Base-by-base conservation (phyloP, 1,284 basidiomycete genomes). In the Cutaneotrichosporon sp. region DNA sequence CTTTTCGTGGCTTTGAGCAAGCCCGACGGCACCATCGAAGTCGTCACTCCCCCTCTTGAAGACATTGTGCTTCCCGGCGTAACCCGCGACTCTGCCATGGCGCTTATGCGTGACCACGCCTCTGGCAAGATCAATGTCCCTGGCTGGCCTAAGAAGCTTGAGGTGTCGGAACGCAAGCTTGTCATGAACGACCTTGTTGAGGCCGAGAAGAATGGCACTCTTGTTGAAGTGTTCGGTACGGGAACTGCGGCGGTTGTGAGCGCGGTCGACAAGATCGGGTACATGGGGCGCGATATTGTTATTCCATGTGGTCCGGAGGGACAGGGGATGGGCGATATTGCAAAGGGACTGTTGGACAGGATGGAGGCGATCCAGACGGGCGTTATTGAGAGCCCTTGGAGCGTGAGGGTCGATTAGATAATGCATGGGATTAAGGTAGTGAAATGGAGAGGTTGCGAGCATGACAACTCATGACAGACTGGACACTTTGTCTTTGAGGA, bases 11-110 rank as follows among this genome's bases (percentile, higher is more conserved):
- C 89, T 0, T 87, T 98, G 79, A 87, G 87, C 76, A 85, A 85
- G 32, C 83, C 86, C 11, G 86, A 93, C 71, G 92, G 91, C 47
- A 82, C 82, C 13, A 81, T 84, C 59, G 92, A 96, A 79, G 87
- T 97, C 65, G 88, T 92, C 57, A 96, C 94, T 0, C 94, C 96
- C 11, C 92, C 95, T 5, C 85, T 98, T 49, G 91, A 92, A 74
- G 95, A 95, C 62, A 90, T 97, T 84, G 94, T 99, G 74, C 88
- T 99, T 16, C 95, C 96, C 13, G 96, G 96, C 67, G 90, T 99
- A 21, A 98, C 95, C 9, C 89, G 96, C 67, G 93, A 97, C 80
- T 93, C 91, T 70, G 89, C 97, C 52, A 86, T 99, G 46, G 76
- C 85, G 10, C 87, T 99, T 59, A 90, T 92, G 1, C 86, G 88